Base-by-base conservation (phyloP, 2,329 filamentous ascomycete species). In the Fusarium stilboides region DNA sequence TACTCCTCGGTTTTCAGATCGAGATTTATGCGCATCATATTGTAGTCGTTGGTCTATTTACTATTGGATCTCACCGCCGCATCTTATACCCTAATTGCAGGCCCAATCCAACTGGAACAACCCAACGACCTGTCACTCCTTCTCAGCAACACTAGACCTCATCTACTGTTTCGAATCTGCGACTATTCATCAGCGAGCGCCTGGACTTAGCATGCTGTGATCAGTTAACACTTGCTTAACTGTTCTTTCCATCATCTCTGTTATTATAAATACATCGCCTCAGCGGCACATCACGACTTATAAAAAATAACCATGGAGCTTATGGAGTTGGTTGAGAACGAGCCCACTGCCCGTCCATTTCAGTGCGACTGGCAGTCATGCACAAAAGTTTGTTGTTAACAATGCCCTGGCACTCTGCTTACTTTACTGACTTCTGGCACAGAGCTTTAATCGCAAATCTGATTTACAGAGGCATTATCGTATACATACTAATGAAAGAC, bases 391-490 rank as follows among this genome's bases (percentile, higher is more conserved):
- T 61, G 83, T 77, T 40, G 39, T 39, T 20, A 31, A 60, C 20
- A 36, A 20, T 17, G 22, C 8, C n/a, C 15, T 22, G 46, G 20
- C 37, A 26, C 44, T 31, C 17, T 6, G 4, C 39, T 26, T 46
- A 24, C n/a, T 24, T 28, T 26, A 31, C 67, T 74, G 31, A 72
- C 69, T 20, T 49, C 37, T 36, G 52, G 36, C 49, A 2, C 70
- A 92, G 90, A 90, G 88, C 80, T 92, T 92, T 82, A 91, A 91
- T 79, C 85, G 90, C 74, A 92, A 92, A 78, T 92, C 90, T 19
- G 90, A 92, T 73, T 81, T 92, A 63, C 89, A 91, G 74, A 85
- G 90, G 75, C 90, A 92, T 75, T 90, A 90, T 75, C 86, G 90
- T 66, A 92, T 92, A 74, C 90, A 92, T 78, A 92, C 90, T 55